Evolutionary conservation across 2,329 filamentous ascomycete species (phyloP), one percentile per base, ranked within the genome.

Genomic region (Didymella pinodella): DNA sequence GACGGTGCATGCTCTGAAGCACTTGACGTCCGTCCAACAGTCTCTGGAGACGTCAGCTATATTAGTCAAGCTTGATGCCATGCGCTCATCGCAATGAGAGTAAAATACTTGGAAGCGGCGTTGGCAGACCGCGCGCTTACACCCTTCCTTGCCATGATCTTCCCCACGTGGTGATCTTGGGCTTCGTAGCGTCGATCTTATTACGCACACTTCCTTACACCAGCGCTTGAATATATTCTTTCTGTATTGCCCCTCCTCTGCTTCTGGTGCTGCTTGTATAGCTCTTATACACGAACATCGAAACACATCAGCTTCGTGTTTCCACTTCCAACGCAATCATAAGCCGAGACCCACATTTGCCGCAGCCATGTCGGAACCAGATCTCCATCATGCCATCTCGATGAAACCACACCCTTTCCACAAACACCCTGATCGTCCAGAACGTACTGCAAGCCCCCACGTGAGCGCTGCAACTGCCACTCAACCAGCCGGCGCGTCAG

Each of bases 341-440:
- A 40, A 20, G 5, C 14, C 11, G 14, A 44, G 41, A 14, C 14
- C 22, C 41, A 28, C 46, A 10, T 25, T 43, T n/a, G 31, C 25
- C 12, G 8, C 32, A 52, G 62, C 31, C 50, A 79, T 75, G 74
- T 69, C 75, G 6, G 80, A 83, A 64, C 75, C 78, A 20, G 79
- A 83, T 70, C 71, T 83, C 36, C 79, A 82, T 64, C 77, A 77
- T 59, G 79, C 81, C 45, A 82, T 83, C 57, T 79, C 79, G 41
- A 75, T 83, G 69, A 77, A 80, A 65, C 81, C 81, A 32, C 74
- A 71, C 38, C 80, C 81, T 46, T 82, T 76, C 58, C 71, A 77
- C 60, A 67, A 65, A 7, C 67, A 68, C 26, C 63, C 70, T 49
- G 64, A 68, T 48, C 75, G 62, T 57, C 64, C 65, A 40, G 69